These are phyloP conservation scores for Sideroxylon spinosum DNA, from an alignment of 179 eudicot genomes.

Conservation along the genomic window DNA sequence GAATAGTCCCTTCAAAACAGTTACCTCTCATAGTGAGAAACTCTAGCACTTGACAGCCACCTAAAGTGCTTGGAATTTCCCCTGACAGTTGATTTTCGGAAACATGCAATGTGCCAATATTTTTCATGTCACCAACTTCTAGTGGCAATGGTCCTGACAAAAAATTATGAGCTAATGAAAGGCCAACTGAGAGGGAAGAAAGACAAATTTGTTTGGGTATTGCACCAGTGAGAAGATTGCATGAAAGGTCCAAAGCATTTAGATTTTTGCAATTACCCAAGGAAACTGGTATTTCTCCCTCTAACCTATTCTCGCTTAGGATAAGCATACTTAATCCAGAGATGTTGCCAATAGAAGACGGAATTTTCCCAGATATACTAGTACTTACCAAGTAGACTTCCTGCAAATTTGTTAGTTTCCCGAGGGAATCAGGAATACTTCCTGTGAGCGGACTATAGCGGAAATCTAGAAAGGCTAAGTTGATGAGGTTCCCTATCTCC, in stretches of 20 bases:
- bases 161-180: conserved; percentile 18
- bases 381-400: neutral
- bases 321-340: neutral
- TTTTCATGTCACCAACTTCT: conserved; percentile 12
- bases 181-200: neutral
- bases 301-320: neutral
- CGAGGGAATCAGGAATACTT: conserved; percentile 5
- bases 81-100: conserved; percentile 5
- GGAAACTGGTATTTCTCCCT: conserved; percentile 15
- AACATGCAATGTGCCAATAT: neutral
- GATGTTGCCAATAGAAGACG: conserved; percentile 18
- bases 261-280: conserved; percentile 8
- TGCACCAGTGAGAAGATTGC: conserved; percentile 24
- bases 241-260: conserved; percentile 12
- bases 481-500: conserved; percentile 12
- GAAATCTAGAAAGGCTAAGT: neutral
- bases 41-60: neutral
- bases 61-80: conserved; percentile 14
- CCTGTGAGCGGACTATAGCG: conserved; percentile 3
- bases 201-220: conserved; percentile 25
- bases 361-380: conserved; percentile 18
- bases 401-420: conserved; percentile 1
- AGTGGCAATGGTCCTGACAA: conserved; percentile 24
- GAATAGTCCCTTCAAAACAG: conserved; percentile 16
- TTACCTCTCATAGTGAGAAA: neutral